Base-by-base conservation (phyloP, 768 basidiomycete genomes). In the Galerina marginata region DNA sequence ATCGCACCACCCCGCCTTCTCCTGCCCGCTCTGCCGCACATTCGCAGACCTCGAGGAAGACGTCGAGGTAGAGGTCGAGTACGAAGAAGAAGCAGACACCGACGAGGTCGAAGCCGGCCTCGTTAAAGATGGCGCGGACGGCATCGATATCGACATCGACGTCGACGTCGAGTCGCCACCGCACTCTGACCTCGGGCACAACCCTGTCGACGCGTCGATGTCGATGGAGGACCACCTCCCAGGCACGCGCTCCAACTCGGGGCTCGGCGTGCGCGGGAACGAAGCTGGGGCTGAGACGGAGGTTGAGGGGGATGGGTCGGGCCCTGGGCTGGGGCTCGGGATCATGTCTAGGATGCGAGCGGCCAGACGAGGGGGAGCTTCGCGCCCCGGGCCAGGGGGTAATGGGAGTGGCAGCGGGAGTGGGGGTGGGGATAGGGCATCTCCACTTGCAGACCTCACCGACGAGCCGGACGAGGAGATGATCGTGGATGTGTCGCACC, bases 41-140 rank as follows among this genome's bases (percentile, higher is more conserved):
- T 99, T 91, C 68, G 95, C 95, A 12, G 91, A 99, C 72, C 85
- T 99, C 15, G 95, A 99, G 50, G 95, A 94, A 58, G 96, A 98
- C 70, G 96, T 97, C 50, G 96, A 98, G 61, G 74, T 80, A 3
- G 80, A 80, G 38, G 52, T 72, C 9, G 78, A 79, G 20, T 65
- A 58, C 4, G 72, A 74, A 11, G 69, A 65, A 47, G 33, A 62
- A 60, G 6, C 64, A 42, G 26, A 61, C 48, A 3, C 51, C 7
- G 50, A 23, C 10, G 50, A 51, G n/a, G 37, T 14, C 1, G 49
- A 50, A 11, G 49, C 29, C 5, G 49, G 29, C 9, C 15, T 50
- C 10, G 36, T 9, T 11, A 11, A 20, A 4, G 25, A 33, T 14
- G 51, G 51, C 5, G 42, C 39, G 33, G 51, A 53, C 12, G 57